These are phyloP conservation scores for Lotmaria passim DNA, from an alignment of 208 protist genomes.

Conservation along the genomic window DNA sequence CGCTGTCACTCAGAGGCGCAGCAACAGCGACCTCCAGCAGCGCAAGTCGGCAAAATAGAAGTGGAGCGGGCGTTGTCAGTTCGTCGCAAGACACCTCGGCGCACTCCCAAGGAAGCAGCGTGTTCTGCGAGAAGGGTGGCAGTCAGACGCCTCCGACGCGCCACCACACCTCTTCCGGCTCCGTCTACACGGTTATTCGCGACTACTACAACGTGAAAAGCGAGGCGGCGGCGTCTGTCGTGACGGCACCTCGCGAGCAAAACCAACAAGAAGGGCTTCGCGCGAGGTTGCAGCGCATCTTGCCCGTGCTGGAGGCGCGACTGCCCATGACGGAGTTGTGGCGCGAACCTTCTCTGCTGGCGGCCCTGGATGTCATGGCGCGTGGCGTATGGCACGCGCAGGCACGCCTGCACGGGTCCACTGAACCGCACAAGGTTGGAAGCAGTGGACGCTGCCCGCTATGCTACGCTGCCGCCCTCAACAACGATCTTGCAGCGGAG, in stretches of 20 bases:
- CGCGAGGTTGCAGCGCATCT: constrained; percentile 1
- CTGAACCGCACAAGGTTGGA: neutral
- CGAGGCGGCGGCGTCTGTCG: neutral
- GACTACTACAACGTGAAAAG: neutral
- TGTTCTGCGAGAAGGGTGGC: neutral
- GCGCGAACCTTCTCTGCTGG: constrained; percentile 63
- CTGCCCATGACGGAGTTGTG: constrained; percentile 42
- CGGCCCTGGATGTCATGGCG: constrained; percentile 51
- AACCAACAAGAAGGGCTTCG: neutral
- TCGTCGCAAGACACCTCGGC: constrained; percentile 9
- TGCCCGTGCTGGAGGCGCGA: constrained; percentile 28
- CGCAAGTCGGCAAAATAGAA: neutral
- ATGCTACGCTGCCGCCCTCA: constrained; percentile 61
- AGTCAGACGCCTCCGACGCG: neutral
- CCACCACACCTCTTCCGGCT: neutral
- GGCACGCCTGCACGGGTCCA: constrained; percentile 19
- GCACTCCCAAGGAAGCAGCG: constrained; percentile 5
- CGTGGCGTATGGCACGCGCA: constrained; percentile 36
- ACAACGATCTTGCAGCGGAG: constrained; percentile 50
- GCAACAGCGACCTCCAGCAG: neutral
- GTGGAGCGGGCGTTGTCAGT: constrained; percentile 1
- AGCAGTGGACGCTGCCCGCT: constrained; percentile 52
- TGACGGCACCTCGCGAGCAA: neutral
- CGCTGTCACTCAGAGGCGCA: neutral
- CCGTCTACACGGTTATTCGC: constrained; percentile 1